These are phyloP conservation scores for Leucosporidium scottii DNA, from an alignment of 768 basidiomycete species.

Conservation along the genomic window DNA sequence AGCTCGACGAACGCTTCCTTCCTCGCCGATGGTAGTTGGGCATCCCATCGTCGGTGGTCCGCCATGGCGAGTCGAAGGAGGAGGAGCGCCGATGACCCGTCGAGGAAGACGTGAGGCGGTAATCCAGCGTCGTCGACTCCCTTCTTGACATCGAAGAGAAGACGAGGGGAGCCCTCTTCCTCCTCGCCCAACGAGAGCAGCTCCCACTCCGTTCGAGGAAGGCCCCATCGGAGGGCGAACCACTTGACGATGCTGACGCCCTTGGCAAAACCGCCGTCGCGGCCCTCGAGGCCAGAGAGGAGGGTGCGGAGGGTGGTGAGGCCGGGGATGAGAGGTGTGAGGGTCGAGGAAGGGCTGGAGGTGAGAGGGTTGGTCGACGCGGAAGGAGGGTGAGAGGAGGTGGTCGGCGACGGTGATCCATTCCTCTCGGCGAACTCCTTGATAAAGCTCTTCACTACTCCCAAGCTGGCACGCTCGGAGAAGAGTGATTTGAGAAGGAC, in stretches of 20 bases:
- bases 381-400: not conserved
- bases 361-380: not conserved
- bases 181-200: too few species aligned
- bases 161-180: too few species aligned
- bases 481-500: constrained; percentile 53
- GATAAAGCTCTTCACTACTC: constrained; percentile 10
- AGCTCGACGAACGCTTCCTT: not conserved
- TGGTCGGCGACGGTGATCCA: too few species aligned
- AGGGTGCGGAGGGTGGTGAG: constrained; percentile 5
- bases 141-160: not conserved
- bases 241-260: constrained; percentile 7
- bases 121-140: not conserved
- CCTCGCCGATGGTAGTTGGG: not conserved
- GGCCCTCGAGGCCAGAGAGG: not conserved
- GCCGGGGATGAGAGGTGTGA: not conserved
- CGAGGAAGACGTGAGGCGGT: not conserved
- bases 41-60: not conserved
- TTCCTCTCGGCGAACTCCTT: not conserved
- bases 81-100: not conserved
- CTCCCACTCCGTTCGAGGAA: not conserved
- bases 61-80: not conserved
- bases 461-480: constrained; percentile 40
- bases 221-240: constrained; percentile 4
- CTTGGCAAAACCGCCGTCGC: not conserved
- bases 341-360: not conserved